phyloP scores from a whole-genome alignment of 2,329 filamentous ascomycete genomes.

The Onygenales sp. region DNA sequence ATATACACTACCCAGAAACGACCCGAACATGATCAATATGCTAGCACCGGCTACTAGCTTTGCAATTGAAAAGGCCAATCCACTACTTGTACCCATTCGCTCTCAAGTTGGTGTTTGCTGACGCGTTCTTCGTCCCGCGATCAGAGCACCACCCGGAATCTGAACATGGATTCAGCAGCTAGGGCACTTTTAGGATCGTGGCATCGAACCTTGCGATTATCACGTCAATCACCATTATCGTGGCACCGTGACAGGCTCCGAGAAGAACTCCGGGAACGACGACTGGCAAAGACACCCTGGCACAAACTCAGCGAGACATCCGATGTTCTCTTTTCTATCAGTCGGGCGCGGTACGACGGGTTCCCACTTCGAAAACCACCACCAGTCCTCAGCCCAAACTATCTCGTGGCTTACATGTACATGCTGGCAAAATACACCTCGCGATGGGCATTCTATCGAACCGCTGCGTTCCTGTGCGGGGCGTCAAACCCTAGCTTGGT shows the following conservation, averaged over 20 bases:
- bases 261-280: neutral
- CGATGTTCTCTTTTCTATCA: neutral
- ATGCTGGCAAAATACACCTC: no score
- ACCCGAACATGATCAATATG: no score
- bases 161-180: neutral
- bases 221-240: neutral
- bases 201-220: neutral
- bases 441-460: no score
- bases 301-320: neutral
- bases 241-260: neutral
- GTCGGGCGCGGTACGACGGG: neutral
- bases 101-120: no score
- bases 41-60: no score
- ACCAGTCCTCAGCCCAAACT: no score
- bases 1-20: no score
- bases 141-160: no score
- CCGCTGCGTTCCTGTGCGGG: neutral
- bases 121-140: no score
- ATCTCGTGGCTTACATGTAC: no score
- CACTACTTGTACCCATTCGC: no score
- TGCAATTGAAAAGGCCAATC: no score
- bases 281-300: neutral
- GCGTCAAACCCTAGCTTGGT: neutral
- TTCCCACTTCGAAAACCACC: neutral
- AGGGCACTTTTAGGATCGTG: neutral